Percentiles rank a stretch among this genome's conserved stretches.
Evolutionary conservation across 208 protist species (phyloP).

Genomic region (Leptomonas seymouri): DNA sequence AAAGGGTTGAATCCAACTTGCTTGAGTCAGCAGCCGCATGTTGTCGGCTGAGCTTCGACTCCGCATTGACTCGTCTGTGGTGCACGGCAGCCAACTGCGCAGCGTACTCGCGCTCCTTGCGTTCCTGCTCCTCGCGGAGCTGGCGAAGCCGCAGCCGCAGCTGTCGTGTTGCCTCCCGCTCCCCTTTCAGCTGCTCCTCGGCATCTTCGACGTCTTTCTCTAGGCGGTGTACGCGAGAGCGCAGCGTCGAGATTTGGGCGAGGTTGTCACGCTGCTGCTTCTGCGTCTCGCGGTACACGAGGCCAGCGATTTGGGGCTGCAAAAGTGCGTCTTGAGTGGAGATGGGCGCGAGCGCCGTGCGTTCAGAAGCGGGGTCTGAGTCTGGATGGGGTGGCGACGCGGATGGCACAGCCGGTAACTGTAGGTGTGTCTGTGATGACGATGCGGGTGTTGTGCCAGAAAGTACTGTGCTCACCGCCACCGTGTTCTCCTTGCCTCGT

Average conservation of each 20-base stretch:
- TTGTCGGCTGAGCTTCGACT: conserved; percentile 27
- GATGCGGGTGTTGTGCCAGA: neutral
- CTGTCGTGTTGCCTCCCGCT: conserved; percentile 45
- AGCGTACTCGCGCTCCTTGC: conserved; percentile 38
- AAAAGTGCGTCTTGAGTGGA: conserved; percentile 36
- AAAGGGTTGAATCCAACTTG: neutral
- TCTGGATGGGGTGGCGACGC: neutral
- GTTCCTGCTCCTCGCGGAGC: conserved; percentile 35
- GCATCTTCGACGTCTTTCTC: conserved; percentile 56
- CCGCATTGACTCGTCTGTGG: conserved; percentile 21
- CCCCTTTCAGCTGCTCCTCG: conserved; percentile 49
- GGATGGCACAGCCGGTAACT: neutral
- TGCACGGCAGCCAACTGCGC: conserved; percentile 33
- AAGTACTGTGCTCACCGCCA: too few species aligned
- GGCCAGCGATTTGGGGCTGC: conserved; percentile 58
- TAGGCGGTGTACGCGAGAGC: conserved; percentile 41
- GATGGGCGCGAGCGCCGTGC: conserved; percentile 17
- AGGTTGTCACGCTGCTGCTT: conserved; percentile 69
- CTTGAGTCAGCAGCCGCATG: neutral
- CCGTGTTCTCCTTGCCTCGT: conserved; percentile 12
- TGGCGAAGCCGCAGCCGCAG: conserved; percentile 53
- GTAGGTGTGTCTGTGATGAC: neutral
- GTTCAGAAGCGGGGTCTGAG: neutral
- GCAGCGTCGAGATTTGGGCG: conserved; percentile 63
- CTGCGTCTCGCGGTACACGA: conserved; percentile 53